A percentile compares a stretch with the other conserved stretches of the same genome.
phyloP scores from a whole-genome alignment of 257 asterid genomes.

The Ilex aquifolium region DNA sequence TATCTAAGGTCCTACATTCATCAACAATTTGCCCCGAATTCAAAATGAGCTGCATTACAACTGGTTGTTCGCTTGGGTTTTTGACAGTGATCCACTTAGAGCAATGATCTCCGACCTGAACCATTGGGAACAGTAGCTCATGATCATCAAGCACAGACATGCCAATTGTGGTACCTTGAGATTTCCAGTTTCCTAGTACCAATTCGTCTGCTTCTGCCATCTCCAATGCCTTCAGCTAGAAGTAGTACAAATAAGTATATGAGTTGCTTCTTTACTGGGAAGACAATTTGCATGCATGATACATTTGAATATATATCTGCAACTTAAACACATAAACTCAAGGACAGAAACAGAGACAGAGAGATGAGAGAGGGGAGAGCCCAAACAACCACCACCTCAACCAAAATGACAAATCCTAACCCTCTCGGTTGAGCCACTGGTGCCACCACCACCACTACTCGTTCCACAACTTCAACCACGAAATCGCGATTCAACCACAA shows the following conservation, averaged over 20 bases:
- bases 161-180: slow-evolving; percentile 50
- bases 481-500: too few relatives aligned
- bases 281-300: too few relatives aligned
- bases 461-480: too few relatives aligned
- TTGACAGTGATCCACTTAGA: slow-evolving; percentile 57
- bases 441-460: too few relatives aligned
- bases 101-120: slow-evolving; percentile 58
- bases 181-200: slow-evolving; percentile 71
- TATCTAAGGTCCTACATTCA: slow-evolving; percentile 49
- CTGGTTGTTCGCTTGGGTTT: slow-evolving; percentile 68
- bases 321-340: too few relatives aligned
- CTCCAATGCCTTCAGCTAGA: slow-evolving; percentile 42
- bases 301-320: too few relatives aligned
- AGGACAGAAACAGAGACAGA: too few relatives aligned
- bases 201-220: slow-evolving; percentile 52
- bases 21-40: slow-evolving; percentile 68
- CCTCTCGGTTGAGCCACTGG: too few relatives aligned
- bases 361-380: too few relatives aligned
- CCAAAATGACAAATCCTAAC: too few relatives aligned
- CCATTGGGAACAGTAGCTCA: slow-evolving; percentile 52
- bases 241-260: slow-evolving; percentile 13
- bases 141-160: slow-evolving; percentile 49
- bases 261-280: not conserved
- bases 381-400: too few relatives aligned
- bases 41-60: slow-evolving; percentile 68